These are phyloP conservation scores for Ophiocordyceps robertsii DNA, from an alignment of 2,329 filamentous ascomycete species.

Conservation along the genomic window DNA sequence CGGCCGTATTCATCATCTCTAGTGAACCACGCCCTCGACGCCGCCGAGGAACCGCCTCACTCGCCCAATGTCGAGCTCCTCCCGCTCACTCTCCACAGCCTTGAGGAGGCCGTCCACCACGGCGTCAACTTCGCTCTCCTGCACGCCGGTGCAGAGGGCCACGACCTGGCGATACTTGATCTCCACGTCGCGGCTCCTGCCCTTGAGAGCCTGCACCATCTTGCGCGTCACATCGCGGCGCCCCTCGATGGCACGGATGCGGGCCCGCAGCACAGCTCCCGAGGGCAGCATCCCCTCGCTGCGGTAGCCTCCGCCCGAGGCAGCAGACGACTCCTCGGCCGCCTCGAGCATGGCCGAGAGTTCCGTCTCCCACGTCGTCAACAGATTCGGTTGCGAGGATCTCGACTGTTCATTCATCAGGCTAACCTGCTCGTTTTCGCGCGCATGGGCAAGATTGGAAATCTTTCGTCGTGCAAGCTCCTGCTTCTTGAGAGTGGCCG, in stretches of 20 bases:
- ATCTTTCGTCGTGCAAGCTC: constrained; percentile 58
- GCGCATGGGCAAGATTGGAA: constrained; percentile 61
- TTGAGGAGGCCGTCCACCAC: constrained; percentile 68
- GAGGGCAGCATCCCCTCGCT: constrained; percentile 38
- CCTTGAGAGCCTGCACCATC: constrained; percentile 58
- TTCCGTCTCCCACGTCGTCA: constrained; percentile 39
- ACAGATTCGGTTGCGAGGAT: constrained; percentile 29
- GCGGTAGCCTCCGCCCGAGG: constrained; percentile 21
- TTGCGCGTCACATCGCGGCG: constrained; percentile 56
- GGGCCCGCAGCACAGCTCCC: constrained; percentile 47
- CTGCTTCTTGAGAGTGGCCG: constrained; percentile 49
- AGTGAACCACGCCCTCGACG: constrained; percentile 50
- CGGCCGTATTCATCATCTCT: constrained; percentile 8
- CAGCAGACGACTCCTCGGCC: constrained; percentile 20
- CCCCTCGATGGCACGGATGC: constrained; percentile 54
- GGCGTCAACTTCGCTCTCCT: constrained; percentile 66
- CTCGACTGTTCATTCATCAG: constrained; percentile 26
- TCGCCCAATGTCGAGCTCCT: constrained; percentile 60
- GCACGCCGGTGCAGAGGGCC: constrained; percentile 68
- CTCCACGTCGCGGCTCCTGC: constrained; percentile 72
- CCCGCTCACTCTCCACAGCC: constrained; percentile 78
- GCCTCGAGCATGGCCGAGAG: constrained; percentile 32
- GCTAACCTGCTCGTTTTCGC: constrained; percentile 52
- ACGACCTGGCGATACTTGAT: constrained; percentile 82
- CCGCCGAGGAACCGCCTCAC: constrained; percentile 69